phyloP scores from a whole-genome alignment of 2,329 filamentous ascomycete species.

The Aureobasidium pullulans region DNA sequence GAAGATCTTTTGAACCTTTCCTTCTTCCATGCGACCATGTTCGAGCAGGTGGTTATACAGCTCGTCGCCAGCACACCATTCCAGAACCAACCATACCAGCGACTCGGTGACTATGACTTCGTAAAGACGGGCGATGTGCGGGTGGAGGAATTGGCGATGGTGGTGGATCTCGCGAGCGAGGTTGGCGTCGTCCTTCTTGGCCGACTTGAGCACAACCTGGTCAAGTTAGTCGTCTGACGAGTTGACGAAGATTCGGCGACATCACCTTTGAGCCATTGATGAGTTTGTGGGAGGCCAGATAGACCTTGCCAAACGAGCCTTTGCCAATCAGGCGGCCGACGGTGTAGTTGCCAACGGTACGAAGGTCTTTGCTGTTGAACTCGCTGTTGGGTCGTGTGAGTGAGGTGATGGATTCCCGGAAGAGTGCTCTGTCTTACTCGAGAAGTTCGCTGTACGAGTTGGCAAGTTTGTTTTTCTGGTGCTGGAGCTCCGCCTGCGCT shows the following conservation, averaged over 20 bases:
- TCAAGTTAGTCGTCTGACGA: neutral
- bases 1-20: constrained; percentile 92
- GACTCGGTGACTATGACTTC: constrained; percentile 96
- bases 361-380: constrained; percentile 85
- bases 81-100: constrained; percentile 90
- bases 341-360: constrained; percentile 89
- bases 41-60: constrained; percentile 91
- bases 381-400: constrained; percentile 52
- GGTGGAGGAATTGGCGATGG: constrained; percentile 94
- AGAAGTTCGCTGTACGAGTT: constrained; percentile 94
- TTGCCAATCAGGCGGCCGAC: constrained; percentile 91
- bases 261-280: constrained; percentile 95
- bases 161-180: constrained; percentile 97
- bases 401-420: neutral
- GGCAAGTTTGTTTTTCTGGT: constrained; percentile 58
- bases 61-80: constrained; percentile 95
- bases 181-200: constrained; percentile 91
- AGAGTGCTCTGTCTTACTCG: constrained; percentile 56
- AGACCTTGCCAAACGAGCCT: constrained; percentile 97
- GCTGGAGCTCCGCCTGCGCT: constrained; percentile 29
- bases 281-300: constrained; percentile 90
- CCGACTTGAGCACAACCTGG: constrained; percentile 95
- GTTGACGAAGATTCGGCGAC: constrained; percentile 16
- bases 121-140: constrained; percentile 92
- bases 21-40: constrained; percentile 72